Evolutionary conservation across 2,329 filamentous ascomycete species (phyloP), one percentile per base, ranked within the genome.

Genomic region (Xylaria sp.): DNA sequence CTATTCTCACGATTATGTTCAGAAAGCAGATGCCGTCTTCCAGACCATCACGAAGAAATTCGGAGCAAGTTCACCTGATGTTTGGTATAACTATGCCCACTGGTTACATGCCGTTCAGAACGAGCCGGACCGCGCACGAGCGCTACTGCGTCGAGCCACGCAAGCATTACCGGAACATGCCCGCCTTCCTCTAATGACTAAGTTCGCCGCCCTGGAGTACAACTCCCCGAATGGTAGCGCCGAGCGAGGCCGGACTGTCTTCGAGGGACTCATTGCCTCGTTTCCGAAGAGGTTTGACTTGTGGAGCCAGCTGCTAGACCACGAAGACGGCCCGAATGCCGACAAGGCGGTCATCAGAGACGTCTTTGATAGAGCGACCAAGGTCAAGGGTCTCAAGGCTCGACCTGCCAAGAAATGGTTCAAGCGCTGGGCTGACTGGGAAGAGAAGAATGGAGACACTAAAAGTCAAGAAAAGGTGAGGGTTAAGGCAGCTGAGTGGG

Each of bases 51-150:
- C 92, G 71, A 96, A 95, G 82, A 97, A 96, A 79, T 94, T 92
- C 63, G 92, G 95, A 73, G 90, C 90, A 66, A 88, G 89, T 68
- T 87, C 89, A 5, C 89, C 92, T 9, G 86, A 89, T 56, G 88
- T 97, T 69, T 99, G 94, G 92, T 84, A 90, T 77, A 97, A 98
- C 81, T 98, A 97, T 78, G 94, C 94, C 23, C 90, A 91, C 72
- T 98, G 97, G 84, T 84, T 99, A 59, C 90, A 97, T 79, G 88
- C 90, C 62, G 91, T 87, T 0, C 79, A 87, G 63, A 82, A 85
- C 61, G 84, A 89, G 11, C 86, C 92, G 0, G 89, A 89, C n/a
- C 87, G 89, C 7, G 91, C 89, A 3, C 89, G 93, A 58, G 87
- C 87, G 0, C 86, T 99, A 14, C 87, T 98, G 5, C 84, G 89